Base-by-base conservation (phyloP, 2,329 filamentous ascomycete species). In the Cercospora sp. region DNA sequence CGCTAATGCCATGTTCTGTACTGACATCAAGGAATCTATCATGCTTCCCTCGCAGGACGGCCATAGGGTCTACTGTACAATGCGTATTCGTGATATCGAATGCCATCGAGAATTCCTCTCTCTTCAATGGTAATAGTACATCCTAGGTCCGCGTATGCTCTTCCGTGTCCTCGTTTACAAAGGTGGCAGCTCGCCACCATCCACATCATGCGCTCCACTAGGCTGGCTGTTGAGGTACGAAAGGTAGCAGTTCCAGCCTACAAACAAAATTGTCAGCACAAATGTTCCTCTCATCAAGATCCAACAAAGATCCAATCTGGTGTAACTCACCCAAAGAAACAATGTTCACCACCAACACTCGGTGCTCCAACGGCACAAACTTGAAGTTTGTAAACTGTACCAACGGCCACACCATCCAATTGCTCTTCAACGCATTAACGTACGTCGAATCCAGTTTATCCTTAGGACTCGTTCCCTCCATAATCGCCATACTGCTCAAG, bases 311-410 rank as follows among this genome's bases (percentile, higher is more conserved):
- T 13, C 20, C 13, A 16, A 33, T 18, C 5, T 23, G 16, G 1
- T 20, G 55, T 31, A n/a, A 82, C 84, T 76, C 75, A 89, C 88
- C 89, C 73, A 91, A 80, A 68, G 86, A 91, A 64, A 97, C 85
- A 61, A 96, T 79, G 76, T 97, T 97, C 74, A 97, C 94, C 69
- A 97, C 90, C 74, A 97, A 82, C 51, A 97, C 88, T 68, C 93
- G 87, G 80, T 94, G 89, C 77, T 96, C 88, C 70, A 96, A 83
- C 60, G 94, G 94, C 71, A 97, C 87, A 71, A 95, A 86, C 76
- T 91, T 90, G 82, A 97, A 97, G 84, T 97, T 97, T 76, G 90
- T 85, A 64, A 90, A 84, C 83, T 97, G 94, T 65, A 96, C 92
- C 73, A 83, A 83, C 3, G 94, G 94, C 94, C 94, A 97, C 65